A percentile compares a stretch with the other conserved stretches of the same genome.
Conservation (phyloP, 192 early-diverging fungal genomes). For the Dissophora globulifera region DNA sequence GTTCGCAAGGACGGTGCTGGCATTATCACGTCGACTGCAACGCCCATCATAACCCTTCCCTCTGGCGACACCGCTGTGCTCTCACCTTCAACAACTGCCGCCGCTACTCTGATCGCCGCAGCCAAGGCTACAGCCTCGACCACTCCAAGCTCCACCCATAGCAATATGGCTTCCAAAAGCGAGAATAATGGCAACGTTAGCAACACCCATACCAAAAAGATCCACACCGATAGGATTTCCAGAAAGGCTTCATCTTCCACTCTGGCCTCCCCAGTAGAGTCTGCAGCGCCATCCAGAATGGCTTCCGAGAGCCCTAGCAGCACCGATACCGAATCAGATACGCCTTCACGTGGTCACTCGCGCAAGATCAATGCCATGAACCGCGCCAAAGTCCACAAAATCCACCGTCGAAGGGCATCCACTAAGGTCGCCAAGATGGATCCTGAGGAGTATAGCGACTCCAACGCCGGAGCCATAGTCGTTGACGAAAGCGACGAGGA, state of each 20-base stretch:
- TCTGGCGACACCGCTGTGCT: constrained; percentile 48
- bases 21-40: constrained; percentile 51
- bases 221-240: constrained; percentile 1
- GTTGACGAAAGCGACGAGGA: constrained; percentile 23
- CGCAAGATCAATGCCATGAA: constrained; percentile 39
- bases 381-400: constrained; percentile 33
- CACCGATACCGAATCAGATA: constrained; percentile 44
- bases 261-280: constrained; percentile 9
- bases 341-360: background rate
- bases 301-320: constrained; percentile 10
- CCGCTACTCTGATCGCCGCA: constrained; percentile 39
- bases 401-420: constrained; percentile 16
- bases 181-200: background rate
- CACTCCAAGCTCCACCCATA: too few species aligned
- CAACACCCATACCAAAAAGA: constrained; percentile 7
- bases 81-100: constrained; percentile 28
- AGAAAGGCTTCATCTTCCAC: constrained; percentile 10
- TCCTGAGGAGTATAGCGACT: background rate
- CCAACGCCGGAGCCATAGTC: constrained; percentile 1
- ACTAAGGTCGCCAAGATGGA: background rate
- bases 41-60: constrained; percentile 44
- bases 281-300: background rate
- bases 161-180: background rate
- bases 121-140: constrained; percentile 25
- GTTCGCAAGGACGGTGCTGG: constrained; percentile 50